Evolutionary conservation across 345 rosid genomes (phyloP), one percentile per base, ranked within the genome.

Genomic region (Populus simonii): DNA sequence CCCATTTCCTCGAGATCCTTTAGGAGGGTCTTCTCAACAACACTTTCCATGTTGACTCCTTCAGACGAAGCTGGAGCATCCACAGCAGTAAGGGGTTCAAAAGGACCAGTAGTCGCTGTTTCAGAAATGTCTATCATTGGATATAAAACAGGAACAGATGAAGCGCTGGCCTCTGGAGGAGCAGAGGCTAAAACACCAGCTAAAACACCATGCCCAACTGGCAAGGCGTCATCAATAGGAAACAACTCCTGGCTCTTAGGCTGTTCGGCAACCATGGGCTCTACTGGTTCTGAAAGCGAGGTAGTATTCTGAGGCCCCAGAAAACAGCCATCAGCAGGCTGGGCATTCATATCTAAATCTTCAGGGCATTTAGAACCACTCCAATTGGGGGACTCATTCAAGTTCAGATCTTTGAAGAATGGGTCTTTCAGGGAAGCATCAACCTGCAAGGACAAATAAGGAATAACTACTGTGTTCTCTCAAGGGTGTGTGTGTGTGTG

Each of bases 1-100:
- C 99, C 99, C 99, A 96, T 96, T 68, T 89, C 91, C 79, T 89
- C 94, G 0, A 94, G 95, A 78, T 94, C 97, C 86, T 85, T 91
- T 18, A 94, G 94, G 53, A 94, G 92, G 6, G 74, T 66, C 75
- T 63, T 66, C 90, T 90, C 96, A 20, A 85, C 76, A 20, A 53
- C 80, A 59, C 77, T 76, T 51, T 79, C 80, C 39, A 41, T 83
- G 47, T 66, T 70, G 7, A 57, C 45, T 57, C 70, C 84, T 6
- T 70, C 76, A 2, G 75, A 29, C 22, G 77, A 70, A 3, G 78
- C 15, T 25, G 81, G 74, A 22, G 65, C 67, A 47, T 43, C 66
- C 15, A 33, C 13, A 39, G 69, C 16, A 75, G 79, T 45, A 39
- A 68, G 23, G 11, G 76, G 23, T n/a, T 68, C 18, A n/a, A 80